These are phyloP conservation scores for Exophiala xenobiotica DNA, from an alignment of 2,329 filamentous ascomycete species.

Conservation along the genomic window DNA sequence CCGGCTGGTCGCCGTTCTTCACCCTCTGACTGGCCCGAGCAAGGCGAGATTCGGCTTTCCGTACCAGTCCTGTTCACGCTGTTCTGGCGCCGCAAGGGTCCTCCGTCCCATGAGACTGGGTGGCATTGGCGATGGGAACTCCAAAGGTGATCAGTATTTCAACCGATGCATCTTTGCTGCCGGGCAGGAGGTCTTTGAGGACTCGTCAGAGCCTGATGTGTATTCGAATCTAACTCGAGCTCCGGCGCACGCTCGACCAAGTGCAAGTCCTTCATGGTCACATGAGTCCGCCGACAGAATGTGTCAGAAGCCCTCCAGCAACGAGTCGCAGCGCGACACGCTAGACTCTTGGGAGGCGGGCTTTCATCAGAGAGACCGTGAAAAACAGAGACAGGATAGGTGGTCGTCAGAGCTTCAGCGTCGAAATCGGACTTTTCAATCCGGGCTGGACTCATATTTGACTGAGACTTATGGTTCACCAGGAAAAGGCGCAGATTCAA, in stretches of 20 bases:
- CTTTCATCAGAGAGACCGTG: too few species aligned
- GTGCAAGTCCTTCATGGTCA: too few species aligned
- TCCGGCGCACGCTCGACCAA: not conserved
- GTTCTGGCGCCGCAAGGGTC: conserved; percentile 15
- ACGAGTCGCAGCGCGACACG: too few species aligned
- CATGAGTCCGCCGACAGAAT: too few species aligned
- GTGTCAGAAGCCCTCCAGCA: too few species aligned
- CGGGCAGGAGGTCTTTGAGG: conserved; percentile 11
- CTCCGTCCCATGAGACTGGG: conserved; percentile 12
- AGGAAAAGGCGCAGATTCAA: not conserved
- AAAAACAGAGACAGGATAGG: not conserved
- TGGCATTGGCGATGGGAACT: conserved; percentile 4
- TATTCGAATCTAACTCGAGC: not conserved
- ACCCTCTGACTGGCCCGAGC: conserved; percentile 14
- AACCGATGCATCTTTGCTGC: conserved; percentile 13
- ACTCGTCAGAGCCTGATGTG: not conserved
- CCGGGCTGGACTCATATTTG: conserved; percentile 15
- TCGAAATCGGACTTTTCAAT: conserved; percentile 2
- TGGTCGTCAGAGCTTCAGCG: not conserved
- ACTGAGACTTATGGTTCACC: conserved; percentile 9
- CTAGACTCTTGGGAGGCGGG: not conserved
- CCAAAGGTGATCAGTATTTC: conserved; percentile 9
- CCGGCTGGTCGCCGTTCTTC: conserved; percentile 11
- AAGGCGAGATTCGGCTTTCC: conserved; percentile 9
- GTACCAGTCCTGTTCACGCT: conserved; percentile 7